Base-by-base conservation (phyloP, 2,329 filamentous ascomycete genomes). In the Verticillium albo-atrum region DNA sequence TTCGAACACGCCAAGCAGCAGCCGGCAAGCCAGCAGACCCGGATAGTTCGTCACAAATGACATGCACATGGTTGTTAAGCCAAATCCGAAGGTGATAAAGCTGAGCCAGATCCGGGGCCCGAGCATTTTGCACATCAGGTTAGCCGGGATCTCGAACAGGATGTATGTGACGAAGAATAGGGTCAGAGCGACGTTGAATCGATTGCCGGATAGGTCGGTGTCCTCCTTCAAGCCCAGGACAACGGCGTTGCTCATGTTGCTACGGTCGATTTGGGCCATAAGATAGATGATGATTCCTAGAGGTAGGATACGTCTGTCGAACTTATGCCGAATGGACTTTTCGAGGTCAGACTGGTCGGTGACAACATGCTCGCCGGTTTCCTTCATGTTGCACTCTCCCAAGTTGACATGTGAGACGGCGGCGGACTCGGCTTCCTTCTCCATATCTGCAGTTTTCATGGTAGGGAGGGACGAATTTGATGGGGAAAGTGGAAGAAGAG, bases 51-150 rank as follows among this genome's bases (percentile, higher is more conserved):
- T 70, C 25, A 83, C 79, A 63, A 86, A 85, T 1, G 82, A 80
- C 7, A 78, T 82, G 70, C 77, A 80, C 15, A 86, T 66, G 3
- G 80, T 86, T 56, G 74, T 76, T 27, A 85, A 74, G 2, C 84
- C 86, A 61, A 88, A 89, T 3, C 75, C 77, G 0, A 88, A 72
- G 0, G 82, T 81, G 10, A 79, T 82, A 2, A 71, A 67, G 0
- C 86, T 85, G n/a, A 89, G 80, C 67, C 84, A 89, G 82, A 82
- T 87, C 7, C 84, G 84, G 0, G 87, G 87, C 0, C 86, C 86
- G 3, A 89, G 73, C 72, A 76, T 83, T 67, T 89, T 89, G 75
- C 85, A 88, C 14, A 75, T 68, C 60, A 87, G 79, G 61, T 84
- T 89, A 37, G 77, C 79, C 0, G 87, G 86, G 30, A 89, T 86